These are phyloP conservation scores for Azolla pinnata DNA, from an alignment of 75 land plant genomes.

Conservation along the genomic window DNA sequence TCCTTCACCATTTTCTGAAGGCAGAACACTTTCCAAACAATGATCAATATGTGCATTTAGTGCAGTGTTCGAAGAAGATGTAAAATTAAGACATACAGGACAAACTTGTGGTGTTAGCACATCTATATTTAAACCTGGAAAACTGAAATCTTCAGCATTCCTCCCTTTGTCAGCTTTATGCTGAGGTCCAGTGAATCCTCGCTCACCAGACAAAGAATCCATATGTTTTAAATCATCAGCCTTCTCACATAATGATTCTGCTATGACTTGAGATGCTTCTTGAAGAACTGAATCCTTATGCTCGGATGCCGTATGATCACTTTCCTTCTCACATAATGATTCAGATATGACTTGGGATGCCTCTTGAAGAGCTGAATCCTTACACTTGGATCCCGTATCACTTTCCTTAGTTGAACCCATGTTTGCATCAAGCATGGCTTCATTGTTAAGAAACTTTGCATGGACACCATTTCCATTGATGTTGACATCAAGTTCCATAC, in stretches of 20 bases:
- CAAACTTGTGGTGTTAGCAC: constrained; percentile 58
- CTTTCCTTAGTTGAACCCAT: background rate
- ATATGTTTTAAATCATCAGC: background rate
- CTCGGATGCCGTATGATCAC: background rate
- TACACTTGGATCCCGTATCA: background rate
- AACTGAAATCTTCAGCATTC: constrained; percentile 25
- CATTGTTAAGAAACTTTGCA: no score
- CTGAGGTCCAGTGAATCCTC: background rate
- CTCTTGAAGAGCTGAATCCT: background rate
- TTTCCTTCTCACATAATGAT: background rate
- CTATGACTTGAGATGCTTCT: background rate
- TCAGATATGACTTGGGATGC: background rate
- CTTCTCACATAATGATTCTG: background rate
- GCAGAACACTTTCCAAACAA: constrained; percentile 43
- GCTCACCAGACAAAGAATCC: background rate
- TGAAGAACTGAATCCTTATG: background rate
- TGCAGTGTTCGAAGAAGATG: constrained; percentile 64
- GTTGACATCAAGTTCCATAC: no score
- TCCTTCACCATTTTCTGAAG: constrained; percentile 16
- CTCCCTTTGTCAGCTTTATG: constrained; percentile 12
- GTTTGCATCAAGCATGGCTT: background rate
- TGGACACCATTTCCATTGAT: no score
- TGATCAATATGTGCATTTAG: constrained; percentile 84
- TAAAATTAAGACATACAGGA: constrained; percentile 65
- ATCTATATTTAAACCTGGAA: constrained; percentile 20